A percentile compares a stretch with the other conserved stretches of the same genome.
phyloP scores from a whole-genome alignment of 768 basidiomycete genomes.

The Naganishia friedmannii region DNA sequence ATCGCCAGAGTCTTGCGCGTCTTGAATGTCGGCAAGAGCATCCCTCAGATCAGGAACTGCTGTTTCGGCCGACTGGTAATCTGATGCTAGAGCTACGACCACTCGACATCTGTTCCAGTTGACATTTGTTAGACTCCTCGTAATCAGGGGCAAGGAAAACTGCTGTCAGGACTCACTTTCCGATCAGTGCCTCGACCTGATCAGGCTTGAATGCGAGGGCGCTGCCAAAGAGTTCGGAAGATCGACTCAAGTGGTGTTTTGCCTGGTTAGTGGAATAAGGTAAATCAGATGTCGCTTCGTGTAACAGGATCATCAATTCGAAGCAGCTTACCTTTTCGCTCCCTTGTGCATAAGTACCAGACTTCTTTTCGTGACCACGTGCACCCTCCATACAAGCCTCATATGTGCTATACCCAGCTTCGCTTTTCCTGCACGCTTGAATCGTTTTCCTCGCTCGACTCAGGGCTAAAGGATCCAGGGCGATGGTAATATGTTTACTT shows the following conservation, averaged over 20 bases:
- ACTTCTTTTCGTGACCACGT: constrained; percentile 45
- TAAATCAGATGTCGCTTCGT: neutral
- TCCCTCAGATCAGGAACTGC: constrained; percentile 40
- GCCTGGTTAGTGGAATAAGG: constrained; percentile 30
- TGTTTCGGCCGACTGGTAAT: constrained; percentile 41
- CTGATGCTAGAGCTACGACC: constrained; percentile 42
- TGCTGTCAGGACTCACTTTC: constrained; percentile 28
- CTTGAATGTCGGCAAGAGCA: constrained; percentile 35
- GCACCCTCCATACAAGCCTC: constrained; percentile 48
- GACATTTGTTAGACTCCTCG: too few relatives aligned
- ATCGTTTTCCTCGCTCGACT: constrained; percentile 5
- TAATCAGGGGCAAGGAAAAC: neutral
- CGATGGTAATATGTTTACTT: constrained; percentile 12
- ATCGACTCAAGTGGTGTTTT: constrained; percentile 47
- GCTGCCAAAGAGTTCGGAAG: constrained; percentile 43
- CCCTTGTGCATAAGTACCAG: constrained; percentile 42
- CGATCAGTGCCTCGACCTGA: constrained; percentile 42
- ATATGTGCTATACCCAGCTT: constrained; percentile 35
- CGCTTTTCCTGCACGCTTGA: neutral
- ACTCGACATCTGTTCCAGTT: constrained; percentile 36
- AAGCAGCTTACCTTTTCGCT: constrained; percentile 38
- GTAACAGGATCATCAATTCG: neutral
- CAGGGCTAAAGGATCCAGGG: neutral
- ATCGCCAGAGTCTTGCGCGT: constrained; percentile 37
- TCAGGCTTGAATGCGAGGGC: constrained; percentile 39